Conservation (phyloP, 1,284 basidiomycete species). For the Ustilago sp. region DNA sequence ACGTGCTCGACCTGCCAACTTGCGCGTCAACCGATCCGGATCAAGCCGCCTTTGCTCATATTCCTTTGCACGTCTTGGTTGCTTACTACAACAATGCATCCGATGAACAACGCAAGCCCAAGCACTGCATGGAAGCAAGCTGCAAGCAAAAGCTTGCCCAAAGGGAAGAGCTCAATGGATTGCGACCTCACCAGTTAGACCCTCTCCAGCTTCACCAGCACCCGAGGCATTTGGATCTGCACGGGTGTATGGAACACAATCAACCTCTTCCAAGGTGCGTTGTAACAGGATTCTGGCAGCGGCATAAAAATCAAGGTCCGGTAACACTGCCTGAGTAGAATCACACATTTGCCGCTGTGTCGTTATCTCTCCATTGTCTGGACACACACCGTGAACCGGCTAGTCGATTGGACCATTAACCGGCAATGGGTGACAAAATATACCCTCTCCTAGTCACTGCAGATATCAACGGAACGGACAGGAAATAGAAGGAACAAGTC, state of each 20-base stretch:
- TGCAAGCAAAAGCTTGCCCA: neutral
- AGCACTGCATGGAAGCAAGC: neutral
- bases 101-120: neutral
- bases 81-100: neutral
- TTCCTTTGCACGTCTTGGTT: neutral
- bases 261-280: neutral
- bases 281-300: neutral
- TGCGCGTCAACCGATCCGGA: neutral
- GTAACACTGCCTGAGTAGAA: neutral
- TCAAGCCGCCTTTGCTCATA: neutral
- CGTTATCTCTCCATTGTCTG: conserved; percentile 3
- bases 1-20: neutral
- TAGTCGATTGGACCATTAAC: neutral
- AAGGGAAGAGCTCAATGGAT: neutral
- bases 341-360: neutral
- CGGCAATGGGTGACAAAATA: neutral
- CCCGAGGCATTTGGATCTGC: conserved; percentile 1
- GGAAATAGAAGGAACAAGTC: neutral
- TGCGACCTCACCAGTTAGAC: conserved; percentile 5
- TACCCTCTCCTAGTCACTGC: neutral
- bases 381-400: neutral
- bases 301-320: neutral
- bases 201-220: neutral
- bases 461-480: neutral
- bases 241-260: neutral